Percentiles rank a stretch among this genome's conserved stretches.
Conservation (phyloP, 768 basidiomycete species). For the Ramaria sp. region DNA sequence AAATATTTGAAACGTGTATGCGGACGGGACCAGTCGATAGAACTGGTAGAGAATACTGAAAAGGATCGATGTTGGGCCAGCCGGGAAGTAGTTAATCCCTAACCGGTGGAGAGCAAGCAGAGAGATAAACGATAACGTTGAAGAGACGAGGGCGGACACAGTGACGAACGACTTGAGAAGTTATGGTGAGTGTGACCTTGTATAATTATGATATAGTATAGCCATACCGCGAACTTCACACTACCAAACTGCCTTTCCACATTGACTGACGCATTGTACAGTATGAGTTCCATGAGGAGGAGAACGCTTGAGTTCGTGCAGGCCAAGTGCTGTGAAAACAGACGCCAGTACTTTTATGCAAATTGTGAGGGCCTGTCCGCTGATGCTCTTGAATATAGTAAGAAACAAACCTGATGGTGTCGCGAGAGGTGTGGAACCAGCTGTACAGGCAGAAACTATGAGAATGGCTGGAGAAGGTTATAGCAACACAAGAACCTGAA, state of each 20-base stretch:
- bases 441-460: constrained; percentile 23
- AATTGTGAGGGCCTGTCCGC: background rate
- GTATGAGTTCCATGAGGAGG: constrained; percentile 58
- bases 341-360: constrained; percentile 75
- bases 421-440: constrained; percentile 84
- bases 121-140: constrained; percentile 52
- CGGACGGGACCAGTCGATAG: constrained; percentile 61
- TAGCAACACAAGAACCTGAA: constrained; percentile 43
- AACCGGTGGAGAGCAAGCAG: constrained; percentile 55
- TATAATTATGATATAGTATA: constrained; percentile 10
- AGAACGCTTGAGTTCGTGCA: constrained; percentile 83
- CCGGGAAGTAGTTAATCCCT: constrained; percentile 62
- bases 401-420: constrained; percentile 63
- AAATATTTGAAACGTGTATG: constrained; percentile 69
- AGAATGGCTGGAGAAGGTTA: constrained; percentile 7
- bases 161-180: constrained; percentile 59
- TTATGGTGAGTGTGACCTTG: background rate
- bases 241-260: constrained; percentile 84
- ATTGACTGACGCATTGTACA: constrained; percentile 59
- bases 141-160: constrained; percentile 54
- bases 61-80: constrained; percentile 65
- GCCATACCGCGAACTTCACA: constrained; percentile 74
- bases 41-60: constrained; percentile 83
- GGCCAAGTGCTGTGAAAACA: constrained; percentile 59
- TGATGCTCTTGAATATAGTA: background rate